Evolutionary conservation across 495 filamentous ascomycete genomes (phyloP).

Genomic region (Penicillium ochrochloron): DNA sequence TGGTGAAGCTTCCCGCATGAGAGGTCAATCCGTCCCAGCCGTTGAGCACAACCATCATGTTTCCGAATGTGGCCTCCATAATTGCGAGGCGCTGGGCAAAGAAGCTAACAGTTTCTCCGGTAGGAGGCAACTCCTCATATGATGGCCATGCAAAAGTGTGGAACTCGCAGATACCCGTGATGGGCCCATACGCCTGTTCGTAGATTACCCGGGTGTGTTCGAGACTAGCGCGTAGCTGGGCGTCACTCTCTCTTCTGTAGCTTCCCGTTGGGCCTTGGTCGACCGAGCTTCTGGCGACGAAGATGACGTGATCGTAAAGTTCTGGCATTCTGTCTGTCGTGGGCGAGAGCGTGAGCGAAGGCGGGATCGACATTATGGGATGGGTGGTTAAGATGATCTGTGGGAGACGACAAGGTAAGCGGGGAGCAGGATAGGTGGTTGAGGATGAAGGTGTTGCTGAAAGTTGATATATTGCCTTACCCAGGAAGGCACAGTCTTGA

Average conservation of each 20-base stretch:
- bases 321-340: neutral
- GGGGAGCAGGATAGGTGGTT: neutral
- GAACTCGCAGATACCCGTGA: neutral
- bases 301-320: neutral
- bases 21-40: conserved; percentile 11
- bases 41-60: conserved; percentile 8
- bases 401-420: neutral
- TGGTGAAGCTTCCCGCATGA: neutral
- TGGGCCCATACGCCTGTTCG: conserved; percentile 2
- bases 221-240: neutral
- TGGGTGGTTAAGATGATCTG: neutral
- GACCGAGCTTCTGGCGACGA: conserved; percentile 5
- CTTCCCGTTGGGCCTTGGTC: neutral
- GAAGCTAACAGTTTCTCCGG: neutral
- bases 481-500: neutral
- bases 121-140: neutral
- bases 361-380: too few relatives aligned
- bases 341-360: too few relatives aligned
- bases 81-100: neutral
- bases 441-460: neutral
- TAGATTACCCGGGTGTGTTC: neutral
- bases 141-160: neutral
- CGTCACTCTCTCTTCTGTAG: conserved; percentile 1
- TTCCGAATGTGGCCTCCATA: neutral
- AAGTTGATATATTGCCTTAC: neutral